phyloP scores from a whole-genome alignment of 371 early-diverging fungal genomes.

The Gilbertella persicaria region DNA sequence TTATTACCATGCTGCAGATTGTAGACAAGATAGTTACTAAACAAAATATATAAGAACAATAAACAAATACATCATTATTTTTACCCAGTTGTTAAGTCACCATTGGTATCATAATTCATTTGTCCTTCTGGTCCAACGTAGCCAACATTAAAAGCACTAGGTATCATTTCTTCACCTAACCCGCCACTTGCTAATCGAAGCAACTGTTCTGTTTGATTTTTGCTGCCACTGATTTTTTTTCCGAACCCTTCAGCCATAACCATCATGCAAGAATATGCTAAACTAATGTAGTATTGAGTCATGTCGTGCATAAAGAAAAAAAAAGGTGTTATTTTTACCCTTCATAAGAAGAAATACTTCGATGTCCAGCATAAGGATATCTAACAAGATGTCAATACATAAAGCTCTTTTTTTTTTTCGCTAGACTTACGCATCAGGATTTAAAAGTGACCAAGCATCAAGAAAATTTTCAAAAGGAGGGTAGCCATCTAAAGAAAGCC shows the following conservation, averaged over 20 bases:
- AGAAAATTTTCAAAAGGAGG: slow-evolving; percentile 56
- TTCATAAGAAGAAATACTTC: slow-evolving; percentile 59
- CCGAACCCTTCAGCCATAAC: slow-evolving; percentile 55
- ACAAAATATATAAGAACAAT: not conserved
- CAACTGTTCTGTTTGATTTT: slow-evolving; percentile 41
- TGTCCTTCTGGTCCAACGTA: slow-evolving; percentile 65
- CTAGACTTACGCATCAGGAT: slow-evolving; percentile 43
- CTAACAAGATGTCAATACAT: slow-evolving; percentile 23
- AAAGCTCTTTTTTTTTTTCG: not conserved
- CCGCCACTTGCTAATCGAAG: slow-evolving; percentile 38
- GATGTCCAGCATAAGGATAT: slow-evolving; percentile 59
- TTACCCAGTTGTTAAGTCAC: slow-evolving; percentile 57
- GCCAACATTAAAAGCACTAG: slow-evolving; percentile 54
- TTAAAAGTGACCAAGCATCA: slow-evolving; percentile 49
- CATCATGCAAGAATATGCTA: slow-evolving; percentile 64
- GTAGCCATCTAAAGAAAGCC: slow-evolving; percentile 54
- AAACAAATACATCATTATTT: not conserved
- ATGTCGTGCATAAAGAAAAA: not conserved
- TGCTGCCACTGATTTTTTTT: slow-evolving; percentile 35
- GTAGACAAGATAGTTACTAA: slow-evolving; percentile 57
- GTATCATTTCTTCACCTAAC: slow-evolving; percentile 42
- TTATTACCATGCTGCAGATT: slow-evolving; percentile 50
- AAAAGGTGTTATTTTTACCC: slow-evolving; percentile 35
- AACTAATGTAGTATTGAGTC: slow-evolving; percentile 18
- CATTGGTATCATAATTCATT: slow-evolving; percentile 56